Evolutionary conservation across 352 stramenopile species (phyloP), one percentile per base, ranked within the genome.

Genomic region (Phytophthora crassamura): DNA sequence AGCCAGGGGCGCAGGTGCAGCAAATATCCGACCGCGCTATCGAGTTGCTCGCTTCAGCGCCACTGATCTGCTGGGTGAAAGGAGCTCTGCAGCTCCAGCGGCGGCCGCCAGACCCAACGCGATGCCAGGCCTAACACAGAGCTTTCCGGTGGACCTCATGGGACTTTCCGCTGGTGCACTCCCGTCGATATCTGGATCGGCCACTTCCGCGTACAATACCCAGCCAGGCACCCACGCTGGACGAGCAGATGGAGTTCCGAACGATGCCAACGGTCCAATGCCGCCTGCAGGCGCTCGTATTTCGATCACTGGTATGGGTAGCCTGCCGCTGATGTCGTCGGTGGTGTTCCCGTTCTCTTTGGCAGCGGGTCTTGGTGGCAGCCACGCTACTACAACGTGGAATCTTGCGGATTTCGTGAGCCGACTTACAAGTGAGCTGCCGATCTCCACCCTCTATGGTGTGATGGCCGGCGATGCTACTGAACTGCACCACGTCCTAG

Each of bases 321-420:
- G 47, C 7, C 22, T 78, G 5, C 80, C 77, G 4, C 57, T 87
- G 9, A 59, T 75, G 52, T 70, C 69, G n/a, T 85, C 80, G 15
- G 68, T 88, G 34, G 71, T 89, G 38, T 84, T 87, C 45, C 80
- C 80, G 4, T 84, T 87, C 28, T 80, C 72, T 5, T 56, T 87
- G 30, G 70, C 70, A 7, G 64, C 77, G 1, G 77, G 72, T 45
- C 52, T 82, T 1, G 77, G 73, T 18, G 59, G 69, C 5, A 75
- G 64, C n/a, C 70, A 77, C 48, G 74, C 53, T 34, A 69, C 70
- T 34, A 86, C 62, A 9, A 82, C 73, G 28, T 92, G 84, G 84
- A 85, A 90, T 43, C 74, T 92, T 33, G 75, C 72, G 2, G 80
- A 81, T 16, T 77, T 90, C 65, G 47, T 82, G 22, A 82, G 62